A percentile compares a stretch with the other conserved stretches of the same genome.
phyloP scores from a whole-genome alignment of 2,329 filamentous ascomycete species.

The Xylariaceae sp. region DNA sequence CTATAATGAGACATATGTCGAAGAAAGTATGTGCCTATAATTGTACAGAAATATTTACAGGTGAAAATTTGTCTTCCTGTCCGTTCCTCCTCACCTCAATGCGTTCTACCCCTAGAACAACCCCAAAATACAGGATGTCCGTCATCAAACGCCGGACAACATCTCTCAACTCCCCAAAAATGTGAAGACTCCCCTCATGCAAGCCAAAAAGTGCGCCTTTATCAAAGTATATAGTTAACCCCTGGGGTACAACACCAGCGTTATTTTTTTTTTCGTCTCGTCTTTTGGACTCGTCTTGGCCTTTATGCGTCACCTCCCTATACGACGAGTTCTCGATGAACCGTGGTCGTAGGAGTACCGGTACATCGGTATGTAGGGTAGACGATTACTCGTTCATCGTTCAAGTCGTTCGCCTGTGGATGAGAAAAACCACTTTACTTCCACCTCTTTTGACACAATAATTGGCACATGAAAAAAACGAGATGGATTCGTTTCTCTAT shows the following conservation, averaged over 20 bases:
- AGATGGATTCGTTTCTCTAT: slow-evolving; percentile 7
- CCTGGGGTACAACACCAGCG: not conserved
- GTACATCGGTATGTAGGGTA: slow-evolving; percentile 5
- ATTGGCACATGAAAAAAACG: slow-evolving; percentile 8
- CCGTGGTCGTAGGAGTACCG: slow-evolving; percentile 1
- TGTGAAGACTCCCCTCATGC: slow-evolving; percentile 10
- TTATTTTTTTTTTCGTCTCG: not conserved
- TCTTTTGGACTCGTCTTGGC: not conserved
- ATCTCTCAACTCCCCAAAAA: slow-evolving; percentile 25
- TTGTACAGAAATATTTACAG: slow-evolving; percentile 23
- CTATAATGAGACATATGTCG: not conserved
- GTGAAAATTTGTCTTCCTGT: slow-evolving; percentile 13
- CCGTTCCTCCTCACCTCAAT: not conserved
- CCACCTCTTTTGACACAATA: slow-evolving; percentile 9
- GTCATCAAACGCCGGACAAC: slow-evolving; percentile 22
- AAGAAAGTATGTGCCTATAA: slow-evolving; percentile 4
- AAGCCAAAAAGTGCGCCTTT: too few relatives aligned
- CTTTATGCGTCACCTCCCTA: slow-evolving; percentile 3
- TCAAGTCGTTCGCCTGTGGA: slow-evolving; percentile 11
- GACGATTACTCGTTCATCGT: slow-evolving; percentile 23
- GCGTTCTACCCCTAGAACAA: slow-evolving; percentile 5
- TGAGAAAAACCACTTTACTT: not conserved
- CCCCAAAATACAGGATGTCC: slow-evolving; percentile 17
- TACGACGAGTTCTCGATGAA: not conserved
- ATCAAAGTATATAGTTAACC: slow-evolving; percentile 14